Percentiles rank a stretch among this genome's conserved stretches.
These are phyloP conservation scores for Thalassiosira exigua DNA, from an alignment of 352 stramenopile genomes.

Conservation along the genomic window DNA sequence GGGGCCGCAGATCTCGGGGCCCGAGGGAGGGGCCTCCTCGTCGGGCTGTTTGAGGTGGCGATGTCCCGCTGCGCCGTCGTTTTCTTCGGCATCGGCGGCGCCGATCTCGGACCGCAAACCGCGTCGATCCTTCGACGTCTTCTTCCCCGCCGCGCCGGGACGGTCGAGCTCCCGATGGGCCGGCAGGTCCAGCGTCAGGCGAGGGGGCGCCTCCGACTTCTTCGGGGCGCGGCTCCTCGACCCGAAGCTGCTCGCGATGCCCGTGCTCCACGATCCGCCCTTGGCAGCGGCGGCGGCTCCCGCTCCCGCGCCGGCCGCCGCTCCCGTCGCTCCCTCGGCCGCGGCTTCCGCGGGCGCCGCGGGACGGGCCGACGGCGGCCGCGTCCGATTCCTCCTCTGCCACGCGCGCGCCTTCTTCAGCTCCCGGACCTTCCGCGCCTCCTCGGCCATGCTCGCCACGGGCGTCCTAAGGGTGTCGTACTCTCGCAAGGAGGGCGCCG, in stretches of 20 bases:
- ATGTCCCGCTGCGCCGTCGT: background rate
- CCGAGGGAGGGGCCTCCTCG: background rate
- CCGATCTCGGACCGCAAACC: too few relatives aligned
- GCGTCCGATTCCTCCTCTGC: slow-evolving; percentile 35
- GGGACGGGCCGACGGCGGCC: slow-evolving; percentile 8
- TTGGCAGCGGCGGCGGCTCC: background rate
- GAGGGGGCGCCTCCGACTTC: too few relatives aligned
- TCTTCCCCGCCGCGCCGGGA: background rate
- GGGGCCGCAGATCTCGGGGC: slow-evolving; percentile 50
- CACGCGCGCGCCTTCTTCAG: slow-evolving; percentile 27
- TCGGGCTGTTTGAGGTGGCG: background rate
- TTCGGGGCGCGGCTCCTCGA: too few relatives aligned
- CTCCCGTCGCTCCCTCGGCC: background rate
- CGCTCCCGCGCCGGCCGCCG: too few relatives aligned
- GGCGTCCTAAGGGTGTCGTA: background rate
- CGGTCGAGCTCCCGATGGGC: slow-evolving; percentile 42
- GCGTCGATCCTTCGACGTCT: background rate
- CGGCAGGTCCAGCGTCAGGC: slow-evolving; percentile 48
- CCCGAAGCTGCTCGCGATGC: too few relatives aligned
- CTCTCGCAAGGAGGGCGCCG: background rate
- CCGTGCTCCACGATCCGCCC: too few relatives aligned
- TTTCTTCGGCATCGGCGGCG: background rate
- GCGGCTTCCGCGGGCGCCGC: background rate
- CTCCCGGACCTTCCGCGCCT: slow-evolving; percentile 28
- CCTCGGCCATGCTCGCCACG: slow-evolving; percentile 33